Base-by-base conservation (phyloP, 441 rosid species). In the Populus tomentosa region DNA sequence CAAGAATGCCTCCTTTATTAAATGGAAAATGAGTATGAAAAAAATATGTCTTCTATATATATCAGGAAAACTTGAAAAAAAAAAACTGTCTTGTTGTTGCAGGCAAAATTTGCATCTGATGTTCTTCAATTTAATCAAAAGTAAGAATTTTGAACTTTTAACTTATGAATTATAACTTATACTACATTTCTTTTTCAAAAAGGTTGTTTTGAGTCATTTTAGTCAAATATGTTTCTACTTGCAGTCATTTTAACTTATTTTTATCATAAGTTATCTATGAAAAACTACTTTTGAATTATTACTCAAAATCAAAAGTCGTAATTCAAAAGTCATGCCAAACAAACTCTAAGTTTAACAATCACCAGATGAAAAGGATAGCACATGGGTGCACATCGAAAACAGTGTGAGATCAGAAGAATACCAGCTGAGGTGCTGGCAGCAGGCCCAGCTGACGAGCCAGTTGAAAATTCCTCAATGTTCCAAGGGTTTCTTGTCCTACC, bases 361-460 rank as follows among this genome's bases (percentile, higher is more conserved):
- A 21, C 32, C 33, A 64, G 3, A 64, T 21, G 9, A 6, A 10
- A 50, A 28, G 2, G 35, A 7, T 46, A 81, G 74, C 77, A 28
- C 14, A 63, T n/a, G 72, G 20, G 18, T 13, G 56, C 5, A 46
- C 18, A 13, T 7, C 26, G 20, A 50, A 67, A 75, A 38, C 20
- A 63, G 62, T 11, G 50, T 18, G 36, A 46, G 68, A 73, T 33
- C 30, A 64, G 42, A 74, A 73, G 69, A 79, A 82, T 86, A 94
- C 97, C 98, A 75, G 98, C 97, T 1, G 97, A 89, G 63, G 95
- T 91, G 84, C 91, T 87, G 42, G 98, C 93, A 76, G 97, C 98
- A 20, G 98, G 93, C 70, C 98, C 98, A 80, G 94, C 97, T 36
- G 97, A 94, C 67, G 98, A 92, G 42, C 98, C 98, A 0, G 97